Base-by-base conservation (phyloP, 257 asterid species). In the Echites panduratus region DNA sequence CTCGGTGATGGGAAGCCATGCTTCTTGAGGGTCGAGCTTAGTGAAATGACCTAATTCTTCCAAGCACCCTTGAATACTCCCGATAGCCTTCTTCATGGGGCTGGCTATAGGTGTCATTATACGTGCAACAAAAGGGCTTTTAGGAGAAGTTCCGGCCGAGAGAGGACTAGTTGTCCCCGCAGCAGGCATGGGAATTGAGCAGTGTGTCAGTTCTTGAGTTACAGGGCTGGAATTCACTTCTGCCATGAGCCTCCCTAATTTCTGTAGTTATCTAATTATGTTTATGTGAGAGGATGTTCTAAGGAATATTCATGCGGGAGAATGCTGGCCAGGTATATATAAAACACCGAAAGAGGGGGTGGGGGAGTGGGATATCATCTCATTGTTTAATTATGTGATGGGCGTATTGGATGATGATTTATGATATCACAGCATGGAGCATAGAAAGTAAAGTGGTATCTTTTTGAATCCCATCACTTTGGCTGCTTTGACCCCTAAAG, bases 1-100 rank as follows among this genome's bases (percentile, higher is more conserved):
- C 76, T 91, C 97, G 0, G 97, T 91, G 48, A 91, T 91, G 10
- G 96, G 97, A 68, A 91, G 95, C 97, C 97, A 91, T 49, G 86
- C 81, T 70, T 91, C 97, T 79, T 87, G 97, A 32, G 87, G 92
- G 44, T 86, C 90, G 29, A 89, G 95, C 83, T 84, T 89, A 16
- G 90, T 89, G 73, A 87, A 84, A 50, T 91, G 89, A 43, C 97
- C 92, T 40, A 89, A 73, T 80, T 89, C 97, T 80, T 83, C 93
- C 64, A 88, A 77, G 80, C 69, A 88, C 0, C 73, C 84, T 64
- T 85, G 85, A 90, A 86, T 82, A 85, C 76, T 79, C 1, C 79
- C 53, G 24, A 86, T 70, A 16, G 92, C 90, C 73, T 84, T 89
- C 71, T 82, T 86, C 86, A 91, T 82, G 19, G 97, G 97, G 82